These are phyloP conservation scores for Hirsutella rhossiliensis DNA, from an alignment of 2,329 filamentous ascomycete species.

Conservation along the genomic window DNA sequence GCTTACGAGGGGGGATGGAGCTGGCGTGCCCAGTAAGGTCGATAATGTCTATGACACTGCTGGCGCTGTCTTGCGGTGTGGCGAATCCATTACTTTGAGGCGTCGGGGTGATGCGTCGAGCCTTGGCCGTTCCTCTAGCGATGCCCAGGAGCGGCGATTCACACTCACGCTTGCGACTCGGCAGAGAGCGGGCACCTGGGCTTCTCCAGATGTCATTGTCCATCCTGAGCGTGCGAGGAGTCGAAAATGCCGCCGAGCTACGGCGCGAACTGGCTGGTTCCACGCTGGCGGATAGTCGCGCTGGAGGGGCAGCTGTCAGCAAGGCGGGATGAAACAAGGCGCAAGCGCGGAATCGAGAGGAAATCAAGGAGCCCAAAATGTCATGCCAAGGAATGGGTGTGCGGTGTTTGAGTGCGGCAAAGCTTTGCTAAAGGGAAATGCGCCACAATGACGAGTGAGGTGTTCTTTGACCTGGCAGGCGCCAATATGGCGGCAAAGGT, in stretches of 20 bases:
- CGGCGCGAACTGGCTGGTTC: not conserved
- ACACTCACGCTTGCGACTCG: constrained; percentile 17
- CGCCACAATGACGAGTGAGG: too few relatives aligned
- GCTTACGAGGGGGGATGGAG: not conserved
- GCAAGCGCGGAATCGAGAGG: too few relatives aligned
- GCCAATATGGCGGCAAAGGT: too few relatives aligned
- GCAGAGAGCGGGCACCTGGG: constrained; percentile 9
- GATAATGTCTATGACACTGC: constrained; percentile 18
- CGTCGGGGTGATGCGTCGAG: constrained; percentile 18
- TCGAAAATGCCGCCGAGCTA: constrained; percentile 9
- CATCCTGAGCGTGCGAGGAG: constrained; percentile 4
- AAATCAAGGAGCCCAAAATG: too few relatives aligned
- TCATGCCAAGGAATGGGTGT: too few relatives aligned
- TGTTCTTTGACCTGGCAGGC: too few relatives aligned
- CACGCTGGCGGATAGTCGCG: not conserved
- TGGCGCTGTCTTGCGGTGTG: not conserved
- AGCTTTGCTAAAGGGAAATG: too few relatives aligned
- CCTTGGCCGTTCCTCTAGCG: constrained; percentile 14
- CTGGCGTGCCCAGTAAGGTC: constrained; percentile 28
- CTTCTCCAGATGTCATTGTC: constrained; percentile 4
- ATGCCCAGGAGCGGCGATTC: constrained; percentile 8
- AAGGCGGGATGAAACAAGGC: not conserved
- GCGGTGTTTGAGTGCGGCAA: too few relatives aligned
- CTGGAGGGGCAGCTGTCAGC: not conserved
- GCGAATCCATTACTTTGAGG: not conserved